phyloP scores from a whole-genome alignment of 768 basidiomycete genomes.

The Agaricus sinodeliciosus region DNA sequence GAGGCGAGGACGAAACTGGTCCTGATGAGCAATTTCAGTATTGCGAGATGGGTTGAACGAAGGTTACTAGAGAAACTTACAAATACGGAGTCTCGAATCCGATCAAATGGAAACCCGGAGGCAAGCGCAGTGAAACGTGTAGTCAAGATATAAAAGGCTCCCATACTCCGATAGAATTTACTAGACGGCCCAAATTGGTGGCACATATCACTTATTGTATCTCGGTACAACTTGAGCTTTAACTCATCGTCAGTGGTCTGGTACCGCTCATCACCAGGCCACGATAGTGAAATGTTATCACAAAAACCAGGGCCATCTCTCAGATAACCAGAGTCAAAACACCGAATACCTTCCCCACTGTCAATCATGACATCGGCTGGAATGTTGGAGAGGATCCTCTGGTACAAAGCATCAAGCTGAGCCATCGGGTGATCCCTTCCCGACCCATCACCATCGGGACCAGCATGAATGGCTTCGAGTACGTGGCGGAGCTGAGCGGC shows the following conservation, averaged over 20 bases:
- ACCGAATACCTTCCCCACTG: not conserved
- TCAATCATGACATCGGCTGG: not conserved
- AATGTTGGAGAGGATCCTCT: not conserved
- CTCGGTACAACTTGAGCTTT: no score
- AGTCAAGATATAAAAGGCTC: no score
- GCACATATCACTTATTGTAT: no score
- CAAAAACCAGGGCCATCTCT: not conserved
- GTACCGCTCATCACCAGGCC: no score
- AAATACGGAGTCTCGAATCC: not conserved
- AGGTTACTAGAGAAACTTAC: not conserved
- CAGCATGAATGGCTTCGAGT: not conserved
- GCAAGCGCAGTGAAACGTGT: no score
- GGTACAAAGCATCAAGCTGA: not conserved
- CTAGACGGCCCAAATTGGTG: no score
- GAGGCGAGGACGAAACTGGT: not conserved
- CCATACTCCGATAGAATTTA: no score
- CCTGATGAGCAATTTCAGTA: not conserved
- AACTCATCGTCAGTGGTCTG: no score
- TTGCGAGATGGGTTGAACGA: not conserved
- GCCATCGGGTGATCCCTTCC: not conserved
- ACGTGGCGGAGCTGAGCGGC: not conserved
- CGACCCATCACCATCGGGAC: not conserved
- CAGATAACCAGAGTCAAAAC: not conserved
- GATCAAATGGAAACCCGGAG: not conserved
- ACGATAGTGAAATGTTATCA: not conserved